phyloP scores from a whole-genome alignment of 1,139 yeast species.

The Geotrichum candidum region DNA sequence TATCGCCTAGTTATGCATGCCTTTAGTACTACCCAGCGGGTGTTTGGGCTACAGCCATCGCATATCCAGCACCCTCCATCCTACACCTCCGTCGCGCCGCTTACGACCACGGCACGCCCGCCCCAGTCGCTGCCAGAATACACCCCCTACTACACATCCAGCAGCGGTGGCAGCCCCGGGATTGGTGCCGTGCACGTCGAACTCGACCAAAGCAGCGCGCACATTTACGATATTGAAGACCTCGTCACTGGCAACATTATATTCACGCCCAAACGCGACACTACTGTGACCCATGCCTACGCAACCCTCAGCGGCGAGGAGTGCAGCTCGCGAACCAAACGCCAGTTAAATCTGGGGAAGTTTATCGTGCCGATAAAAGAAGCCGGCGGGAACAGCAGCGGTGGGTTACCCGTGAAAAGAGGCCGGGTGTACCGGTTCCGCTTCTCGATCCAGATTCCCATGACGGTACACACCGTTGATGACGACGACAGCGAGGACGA shows the following conservation, averaged over 20 bases:
- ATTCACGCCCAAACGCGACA: conserved; percentile 2
- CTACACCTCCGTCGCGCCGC: not conserved
- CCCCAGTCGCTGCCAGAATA: not conserved
- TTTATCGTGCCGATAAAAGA: not conserved
- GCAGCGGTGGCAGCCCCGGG: not conserved
- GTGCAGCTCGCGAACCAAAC: not conserved
- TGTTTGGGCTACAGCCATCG: not conserved
- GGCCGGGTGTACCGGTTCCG: conserved; percentile 2
- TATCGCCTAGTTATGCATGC: not conserved
- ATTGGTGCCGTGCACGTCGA: not conserved
- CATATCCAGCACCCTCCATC: not conserved
- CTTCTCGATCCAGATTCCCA: conserved; percentile 11
- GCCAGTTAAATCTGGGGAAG: not conserved
- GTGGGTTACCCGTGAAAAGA: not conserved
- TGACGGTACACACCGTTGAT: not conserved
- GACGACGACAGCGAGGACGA: not conserved
- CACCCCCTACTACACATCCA: not conserved
- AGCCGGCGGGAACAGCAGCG: conserved; percentile 1
- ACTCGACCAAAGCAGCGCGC: not conserved
- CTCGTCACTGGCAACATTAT: conserved; percentile 8
- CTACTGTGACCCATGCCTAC: not conserved
- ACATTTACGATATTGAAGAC: conserved; percentile 7
- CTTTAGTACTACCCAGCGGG: not conserved
- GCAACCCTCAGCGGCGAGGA: conserved; percentile 12
- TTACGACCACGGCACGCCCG: not conserved